Base-by-base conservation (phyloP, 768 basidiomycete species). In the Cystofilobasidium bisporidii region DNA sequence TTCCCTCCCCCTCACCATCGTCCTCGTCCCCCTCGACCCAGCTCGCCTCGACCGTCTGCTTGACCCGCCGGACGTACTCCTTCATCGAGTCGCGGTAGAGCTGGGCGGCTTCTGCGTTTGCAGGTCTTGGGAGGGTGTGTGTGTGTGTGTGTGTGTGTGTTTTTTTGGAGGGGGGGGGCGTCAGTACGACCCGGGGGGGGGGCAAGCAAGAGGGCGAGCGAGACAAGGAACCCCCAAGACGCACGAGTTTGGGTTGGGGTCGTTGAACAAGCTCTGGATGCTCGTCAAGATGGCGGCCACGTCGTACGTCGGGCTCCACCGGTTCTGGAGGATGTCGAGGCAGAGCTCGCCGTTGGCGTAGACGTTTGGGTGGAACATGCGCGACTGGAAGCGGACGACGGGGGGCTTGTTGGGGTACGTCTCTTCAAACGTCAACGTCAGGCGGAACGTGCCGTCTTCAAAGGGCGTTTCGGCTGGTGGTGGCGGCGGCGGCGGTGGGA, bases 341-440 rank as follows among this genome's bases (percentile, higher is more conserved):
- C 96, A 99, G 61, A 99, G 87, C 76, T 98, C 94, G 70, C 96
- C 96, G 73, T 96, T 97, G 55, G 89, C 88, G 78, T 98, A 99
- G 14, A 99, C 93, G 79, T 98, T 99, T 0, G 96, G 96, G 76
- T 99, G 94, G 80, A 99, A 98, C 94, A 98, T 98, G 71, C 78
- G 78, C 43, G 89, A 92, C 38, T 98, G 84, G 81, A 99, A 99
- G 75, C 92, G 92, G 72, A 99, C 94, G 8, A 89, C 87, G 2
- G 96, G 96, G 0, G 96, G 92, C 76, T 97, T 97, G 82, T 96
- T 99, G 20, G 96, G 96, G 78, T 99, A 99, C 10, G 89, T 88
- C 74, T 99, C 96, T 76, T 98, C 93, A 73, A 99, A 98, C 0
- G 87, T 89, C 59, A 99, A 83, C 57, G 91, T 82, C 32, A 97